Evolutionary conservation across 2,329 filamentous ascomycete genomes (phyloP).

Genomic region (Trichoderma guizhouense): DNA sequence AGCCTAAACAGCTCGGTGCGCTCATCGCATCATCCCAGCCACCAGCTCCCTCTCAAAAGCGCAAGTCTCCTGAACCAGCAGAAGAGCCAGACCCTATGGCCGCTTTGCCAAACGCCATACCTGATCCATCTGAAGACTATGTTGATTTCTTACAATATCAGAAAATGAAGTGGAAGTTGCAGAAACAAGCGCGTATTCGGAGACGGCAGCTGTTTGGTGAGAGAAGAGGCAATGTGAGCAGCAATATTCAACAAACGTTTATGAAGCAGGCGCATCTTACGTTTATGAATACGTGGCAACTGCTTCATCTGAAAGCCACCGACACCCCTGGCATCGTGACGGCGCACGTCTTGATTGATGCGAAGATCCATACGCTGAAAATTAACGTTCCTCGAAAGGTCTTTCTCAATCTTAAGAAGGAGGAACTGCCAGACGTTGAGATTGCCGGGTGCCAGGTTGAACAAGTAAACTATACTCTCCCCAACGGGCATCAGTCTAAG

Average conservation of each 20-base stretch:
- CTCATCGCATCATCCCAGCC: constrained; percentile 54
- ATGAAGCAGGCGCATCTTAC: constrained; percentile 87
- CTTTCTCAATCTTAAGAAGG: constrained; percentile 86
- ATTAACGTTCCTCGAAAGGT: constrained; percentile 85
- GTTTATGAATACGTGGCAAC: constrained; percentile 92
- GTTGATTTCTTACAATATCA: constrained; percentile 85
- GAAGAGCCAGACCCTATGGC: constrained; percentile 75
- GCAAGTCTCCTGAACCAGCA: constrained; percentile 68
- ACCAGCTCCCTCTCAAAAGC: constrained; percentile 55
- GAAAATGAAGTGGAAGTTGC: constrained; percentile 98
- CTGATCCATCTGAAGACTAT: constrained; percentile 82
- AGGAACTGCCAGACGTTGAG: constrained; percentile 83
- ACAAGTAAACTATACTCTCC: constrained; percentile 88
- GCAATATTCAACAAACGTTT: constrained; percentile 68
- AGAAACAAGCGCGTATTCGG: constrained; percentile 82
- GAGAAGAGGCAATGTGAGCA: constrained; percentile 51
- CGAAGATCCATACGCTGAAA: constrained; percentile 83
- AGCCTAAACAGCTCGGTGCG: constrained; percentile 57
- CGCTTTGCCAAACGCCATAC: constrained; percentile 77
- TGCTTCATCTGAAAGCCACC: constrained; percentile 80
- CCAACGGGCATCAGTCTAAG: constrained; percentile 89
- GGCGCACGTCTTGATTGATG: constrained; percentile 89
- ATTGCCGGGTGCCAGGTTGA: constrained; percentile 84
- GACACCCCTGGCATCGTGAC: constrained; percentile 82
- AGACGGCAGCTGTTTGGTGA: constrained; percentile 93